Base-by-base conservation (phyloP, 2,329 filamentous ascomycete genomes). In the Elsinoe fawcettii region DNA sequence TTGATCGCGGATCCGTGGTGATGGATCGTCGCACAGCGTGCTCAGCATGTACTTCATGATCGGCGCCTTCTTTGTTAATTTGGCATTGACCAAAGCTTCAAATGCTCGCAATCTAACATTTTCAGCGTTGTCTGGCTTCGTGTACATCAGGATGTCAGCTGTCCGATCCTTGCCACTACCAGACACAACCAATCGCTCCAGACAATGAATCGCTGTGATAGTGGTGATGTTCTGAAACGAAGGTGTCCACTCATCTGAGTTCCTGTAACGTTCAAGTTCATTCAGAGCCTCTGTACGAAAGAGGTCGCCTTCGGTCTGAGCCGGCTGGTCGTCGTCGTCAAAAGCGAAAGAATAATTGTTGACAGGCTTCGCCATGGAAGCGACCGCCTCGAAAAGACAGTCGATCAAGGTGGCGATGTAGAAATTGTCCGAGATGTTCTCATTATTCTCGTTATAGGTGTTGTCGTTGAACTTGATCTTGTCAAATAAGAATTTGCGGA, bases 381-480 rank as follows among this genome's bases (percentile, higher is more conserved):
- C 65, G 1, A 79, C 72, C 8, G 80, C 77, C 60, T 82, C 75
- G 5, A 80, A 77, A 4, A 87, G 70, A 37, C 81, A 81, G 36
- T 71, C 74, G 75, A 99, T 87, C 22, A 99, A 77, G 20, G 80
- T 87, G 6, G 90, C 84, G 56, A 99, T 83, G 67, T 96, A 99
- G 65, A 88, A 85, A 61, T 91, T 86, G 66, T 99, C 95, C 4
- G 91, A 96, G 67, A 83, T 95, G 51, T 85, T 73, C 2, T 49
- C 44, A 44, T 41, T 44, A 2, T 47, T 62, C 66, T 75, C 76
- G 65, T 99, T 99, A 60, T 88, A 86, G 2, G 87, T 85, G 67
- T 99, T 99, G 72, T 99, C 91, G 67, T 99, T 99, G 74, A 90
- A 92, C 51, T 88, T 86, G 32, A 99, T 77, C 67, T 95, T 88